These are phyloP conservation scores for Tylopilus sp. DNA, from an alignment of 1,284 basidiomycete genomes.

Conservation along the genomic window DNA sequence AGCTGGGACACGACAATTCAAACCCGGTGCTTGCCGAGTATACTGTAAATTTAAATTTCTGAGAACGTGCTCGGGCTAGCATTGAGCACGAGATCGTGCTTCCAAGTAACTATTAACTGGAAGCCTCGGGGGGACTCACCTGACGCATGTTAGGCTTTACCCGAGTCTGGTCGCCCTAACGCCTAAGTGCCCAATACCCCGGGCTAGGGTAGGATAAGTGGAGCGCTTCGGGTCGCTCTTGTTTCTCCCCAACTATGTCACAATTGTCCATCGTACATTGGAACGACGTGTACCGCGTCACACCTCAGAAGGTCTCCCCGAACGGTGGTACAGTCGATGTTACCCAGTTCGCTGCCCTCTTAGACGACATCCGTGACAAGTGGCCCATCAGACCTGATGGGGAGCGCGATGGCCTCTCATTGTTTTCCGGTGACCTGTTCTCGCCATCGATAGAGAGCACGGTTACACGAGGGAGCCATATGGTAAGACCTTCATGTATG, in stretches of 20 bases:
- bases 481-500: conserved; percentile 66
- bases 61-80: background rate
- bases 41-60: background rate
- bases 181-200: conserved; percentile 14
- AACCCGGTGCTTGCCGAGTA: no score
- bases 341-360: conserved; percentile 75
- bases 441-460: conserved; percentile 89
- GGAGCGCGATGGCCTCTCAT: conserved; percentile 75
- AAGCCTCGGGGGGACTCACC: no score
- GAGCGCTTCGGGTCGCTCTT: background rate
- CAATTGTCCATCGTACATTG: conserved; percentile 62
- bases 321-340: conserved; percentile 77
- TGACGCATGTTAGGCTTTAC: background rate
- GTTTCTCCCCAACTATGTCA: conserved; percentile 32
- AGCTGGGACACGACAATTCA: background rate
- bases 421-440: conserved; percentile 93
- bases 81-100: background rate
- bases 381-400: conserved; percentile 65
- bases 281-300: conserved; percentile 84
- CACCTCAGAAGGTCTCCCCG: conserved; percentile 70
- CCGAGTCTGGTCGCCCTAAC: background rate
- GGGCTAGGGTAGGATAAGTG: conserved; percentile 9
- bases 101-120: background rate
- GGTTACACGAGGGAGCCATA: conserved; percentile 92
- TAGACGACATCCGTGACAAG: conserved; percentile 65